A percentile compares a stretch with the other conserved stretches of the same genome.
Evolutionary conservation across 352 stramenopile genomes (phyloP).

Genomic region (Phytophthora palmivora): DNA sequence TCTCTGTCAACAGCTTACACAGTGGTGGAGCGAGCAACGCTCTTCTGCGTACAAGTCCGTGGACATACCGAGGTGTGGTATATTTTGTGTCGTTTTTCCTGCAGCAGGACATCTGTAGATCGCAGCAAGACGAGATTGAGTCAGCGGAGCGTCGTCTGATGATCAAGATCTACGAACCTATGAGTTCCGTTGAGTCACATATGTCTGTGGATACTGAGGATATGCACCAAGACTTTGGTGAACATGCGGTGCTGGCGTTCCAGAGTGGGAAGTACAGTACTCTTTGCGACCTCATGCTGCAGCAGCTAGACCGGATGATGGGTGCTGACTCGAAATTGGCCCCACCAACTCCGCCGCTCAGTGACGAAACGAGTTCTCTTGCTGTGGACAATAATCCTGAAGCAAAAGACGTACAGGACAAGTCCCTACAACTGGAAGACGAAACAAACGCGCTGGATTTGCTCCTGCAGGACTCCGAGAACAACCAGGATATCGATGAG

Average conservation of each 20-base stretch:
- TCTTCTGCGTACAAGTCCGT: slow-evolving; percentile 68
- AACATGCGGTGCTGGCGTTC: slow-evolving; percentile 45
- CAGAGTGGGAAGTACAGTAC: slow-evolving; percentile 52
- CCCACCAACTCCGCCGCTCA: slow-evolving; percentile 13
- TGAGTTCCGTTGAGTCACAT: slow-evolving; percentile 79
- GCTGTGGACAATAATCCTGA: neutral
- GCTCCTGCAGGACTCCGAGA: slow-evolving; percentile 24
- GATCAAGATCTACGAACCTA: slow-evolving; percentile 82
- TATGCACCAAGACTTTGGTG: slow-evolving; percentile 65
- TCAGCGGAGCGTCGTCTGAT: slow-evolving; percentile 38
- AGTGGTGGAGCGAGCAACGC: slow-evolving; percentile 32
- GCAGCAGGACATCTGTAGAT: slow-evolving; percentile 34
- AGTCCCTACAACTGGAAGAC: neutral
- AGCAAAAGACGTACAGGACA: slow-evolving; percentile 1
- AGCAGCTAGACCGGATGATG: slow-evolving; percentile 68
- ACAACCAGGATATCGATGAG: neutral
- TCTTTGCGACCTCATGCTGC: slow-evolving; percentile 71
- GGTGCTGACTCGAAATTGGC: slow-evolving; percentile 10
- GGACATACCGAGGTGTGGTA: slow-evolving; percentile 68
- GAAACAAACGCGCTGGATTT: slow-evolving; percentile 22
- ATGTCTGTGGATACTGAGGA: slow-evolving; percentile 68
- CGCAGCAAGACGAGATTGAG: slow-evolving; percentile 17
- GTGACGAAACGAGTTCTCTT: neutral
- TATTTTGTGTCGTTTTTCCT: slow-evolving; percentile 89
- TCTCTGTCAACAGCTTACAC: slow-evolving; percentile 25